phyloP scores from a whole-genome alignment of 495 filamentous ascomycete species.

The Aspergillus bridgeri region DNA sequence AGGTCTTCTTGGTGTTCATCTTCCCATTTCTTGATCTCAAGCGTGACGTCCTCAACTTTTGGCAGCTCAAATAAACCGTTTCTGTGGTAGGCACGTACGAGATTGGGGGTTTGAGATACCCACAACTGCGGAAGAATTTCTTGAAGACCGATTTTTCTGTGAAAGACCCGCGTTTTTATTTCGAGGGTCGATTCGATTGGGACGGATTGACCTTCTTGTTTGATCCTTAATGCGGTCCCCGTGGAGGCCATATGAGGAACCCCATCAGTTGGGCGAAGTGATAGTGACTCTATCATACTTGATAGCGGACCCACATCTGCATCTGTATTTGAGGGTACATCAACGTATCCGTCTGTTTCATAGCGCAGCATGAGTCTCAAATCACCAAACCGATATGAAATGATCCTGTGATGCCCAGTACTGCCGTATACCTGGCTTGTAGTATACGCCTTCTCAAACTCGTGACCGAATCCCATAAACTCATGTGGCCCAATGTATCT shows the following conservation, averaged over 20 bases:
- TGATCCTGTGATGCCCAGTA: conserved; percentile 46
- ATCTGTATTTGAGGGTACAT: conserved; percentile 1
- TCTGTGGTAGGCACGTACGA: conserved; percentile 46
- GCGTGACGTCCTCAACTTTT: conserved; percentile 36
- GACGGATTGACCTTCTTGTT: conserved; percentile 30
- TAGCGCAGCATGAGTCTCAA: conserved; percentile 45
- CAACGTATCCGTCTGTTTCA: conserved; percentile 45
- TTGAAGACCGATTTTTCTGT: conserved; percentile 30
- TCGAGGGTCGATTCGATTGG: conserved; percentile 38
- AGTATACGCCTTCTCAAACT: conserved; percentile 51
- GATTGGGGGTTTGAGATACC: conserved; percentile 48
- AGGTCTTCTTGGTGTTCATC: conserved; percentile 30
- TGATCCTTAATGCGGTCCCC: conserved; percentile 30
- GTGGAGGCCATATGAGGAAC: conserved; percentile 2
- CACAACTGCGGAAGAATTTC: conserved; percentile 47
- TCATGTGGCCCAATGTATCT: conserved; percentile 29
- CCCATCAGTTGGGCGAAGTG: conserved; percentile 17
- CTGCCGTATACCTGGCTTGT: conserved; percentile 30
- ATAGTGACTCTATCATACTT: conserved; percentile 25
- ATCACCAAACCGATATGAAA: conserved; percentile 43
- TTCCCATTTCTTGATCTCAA: conserved; percentile 37
- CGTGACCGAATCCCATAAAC: conserved; percentile 44
- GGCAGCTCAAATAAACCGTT: conserved; percentile 36
- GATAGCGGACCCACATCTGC: conserved; percentile 20
- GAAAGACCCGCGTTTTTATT: conserved; percentile 46